These are phyloP conservation scores for Senecio squalidus DNA, from an alignment of 140 eudicot genomes.

Conservation along the genomic window DNA sequence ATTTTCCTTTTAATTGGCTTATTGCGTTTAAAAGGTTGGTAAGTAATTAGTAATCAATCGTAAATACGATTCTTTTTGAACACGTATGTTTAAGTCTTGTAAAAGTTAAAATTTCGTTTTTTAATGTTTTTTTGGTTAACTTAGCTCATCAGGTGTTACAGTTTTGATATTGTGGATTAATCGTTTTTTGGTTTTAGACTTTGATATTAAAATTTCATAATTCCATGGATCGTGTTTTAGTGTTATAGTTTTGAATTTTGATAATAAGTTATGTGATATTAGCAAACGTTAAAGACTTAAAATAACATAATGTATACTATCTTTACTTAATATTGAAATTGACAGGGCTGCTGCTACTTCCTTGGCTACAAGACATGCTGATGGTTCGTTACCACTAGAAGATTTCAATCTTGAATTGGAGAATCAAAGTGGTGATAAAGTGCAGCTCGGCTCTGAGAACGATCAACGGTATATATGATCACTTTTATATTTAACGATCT, in stretches of 20 bases:
- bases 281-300: neutral
- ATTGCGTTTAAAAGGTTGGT: no score
- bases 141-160: neutral
- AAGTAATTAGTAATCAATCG: no score
- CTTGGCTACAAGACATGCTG: constrained; percentile 78
- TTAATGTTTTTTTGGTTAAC: neutral
- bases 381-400: constrained; percentile 79
- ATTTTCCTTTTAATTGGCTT: no score
- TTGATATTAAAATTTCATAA: neutral
- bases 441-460: constrained; percentile 78
- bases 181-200: neutral
- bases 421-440: constrained; percentile 87
- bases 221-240: no score
- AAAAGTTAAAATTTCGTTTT: no score
- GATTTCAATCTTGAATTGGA: constrained; percentile 87
- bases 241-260: no score
- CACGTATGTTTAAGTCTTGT: no score
- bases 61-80: no score
- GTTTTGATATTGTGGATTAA: neutral
- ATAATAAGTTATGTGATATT: no score
- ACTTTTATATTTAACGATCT: neutral
- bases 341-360: constrained; percentile 82
- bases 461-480: constrained; percentile 59
- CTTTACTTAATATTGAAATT: neutral
- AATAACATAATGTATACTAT: neutral